Base-by-base conservation (phyloP, 2,329 filamentous ascomycete genomes). In the Zopfia rhizophila region DNA sequence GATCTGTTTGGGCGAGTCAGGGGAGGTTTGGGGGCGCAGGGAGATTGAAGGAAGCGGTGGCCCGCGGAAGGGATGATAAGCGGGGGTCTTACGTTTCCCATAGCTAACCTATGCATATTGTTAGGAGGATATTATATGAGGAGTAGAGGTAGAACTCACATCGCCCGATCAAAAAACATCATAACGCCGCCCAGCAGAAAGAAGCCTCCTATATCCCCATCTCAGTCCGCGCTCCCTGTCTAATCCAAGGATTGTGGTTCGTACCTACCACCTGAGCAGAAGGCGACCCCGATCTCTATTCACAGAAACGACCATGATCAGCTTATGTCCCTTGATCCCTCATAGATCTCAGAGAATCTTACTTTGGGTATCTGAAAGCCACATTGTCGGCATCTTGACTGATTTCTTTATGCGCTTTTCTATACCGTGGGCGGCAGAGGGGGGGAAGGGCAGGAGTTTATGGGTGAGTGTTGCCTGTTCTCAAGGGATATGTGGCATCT, bases 341-440 rank as follows among this genome's bases (percentile, higher is more conserved):
- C n/a, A n/a, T n/a, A n/a, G n/a, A n/a, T n/a, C n/a, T n/a, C n/a
- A n/a, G n/a, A n/a, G 23, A 39, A 25, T 80, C 89, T 68, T 82
- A 96, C 93, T 97, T 76, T 97, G 93, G 70, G 89, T 85, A 77
- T 97, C 93, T 64, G 92, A 90, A 68, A 97, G 82, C 93, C 93
- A 97, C 89, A 96, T 95, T 51, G 90, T 88, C 68, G 88, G 89
- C 89, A 92, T 72, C 55, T 64, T 70, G 65, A 50, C 41, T n/a
- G n/a, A n/a, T n/a, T n/a, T n/a, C n/a, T 8, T 14, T 19, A 38
- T 16, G 13, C 27, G 13, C 7, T 22, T 16, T 23, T 29, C 17
- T 31, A 37, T 29, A 16, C 27, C 14, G 23, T 23, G 35, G 29
- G 21, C 3, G 16, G 7, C 18, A n/a, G 14, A 27, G 13, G 40